Conservation (phyloP, 208 protist species). For the Leishmania amazonensis region DNA sequence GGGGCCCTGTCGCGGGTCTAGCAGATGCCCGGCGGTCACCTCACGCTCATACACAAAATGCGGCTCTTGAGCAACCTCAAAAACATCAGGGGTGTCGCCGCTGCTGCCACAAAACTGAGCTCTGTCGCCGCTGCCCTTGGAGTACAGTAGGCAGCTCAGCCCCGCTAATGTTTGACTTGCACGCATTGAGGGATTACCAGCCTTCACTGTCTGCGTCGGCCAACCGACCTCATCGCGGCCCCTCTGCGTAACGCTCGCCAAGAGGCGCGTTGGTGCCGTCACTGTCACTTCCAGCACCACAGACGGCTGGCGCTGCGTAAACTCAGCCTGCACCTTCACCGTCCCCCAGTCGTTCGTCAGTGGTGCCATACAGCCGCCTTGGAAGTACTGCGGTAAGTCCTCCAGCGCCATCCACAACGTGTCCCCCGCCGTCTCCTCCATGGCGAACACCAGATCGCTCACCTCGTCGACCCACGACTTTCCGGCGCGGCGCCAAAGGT, state of each 20-base stretch:
- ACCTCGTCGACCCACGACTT: conserved; percentile 55
- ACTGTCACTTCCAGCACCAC: conserved; percentile 51
- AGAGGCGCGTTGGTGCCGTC: conserved; percentile 28
- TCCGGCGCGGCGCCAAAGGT: conserved; percentile 34
- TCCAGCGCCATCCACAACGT: conserved; percentile 66
- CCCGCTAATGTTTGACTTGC: background rate
- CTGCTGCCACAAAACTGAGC: conserved; percentile 10
- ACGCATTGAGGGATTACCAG: background rate
- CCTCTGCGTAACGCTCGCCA: conserved; percentile 47
- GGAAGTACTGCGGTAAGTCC: conserved; percentile 65
- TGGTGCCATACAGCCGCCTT: conserved; percentile 49
- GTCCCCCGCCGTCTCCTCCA: conserved; percentile 8
- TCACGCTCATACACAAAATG: conserved; percentile 46
- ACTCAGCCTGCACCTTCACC: conserved; percentile 42
- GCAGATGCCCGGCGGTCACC: conserved; percentile 29
- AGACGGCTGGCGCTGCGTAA: conserved; percentile 39
- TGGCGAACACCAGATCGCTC: conserved; percentile 30
- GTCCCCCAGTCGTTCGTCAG: conserved; percentile 17
- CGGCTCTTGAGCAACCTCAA: conserved; percentile 20
- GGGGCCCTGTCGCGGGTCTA: conserved; percentile 46
- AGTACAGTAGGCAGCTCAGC: conserved; percentile 11
- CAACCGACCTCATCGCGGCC: conserved; percentile 10
- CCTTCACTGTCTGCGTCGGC: background rate
- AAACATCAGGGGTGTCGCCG: conserved; percentile 21
- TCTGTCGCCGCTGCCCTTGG: background rate